Conservation (phyloP, 805 yeast genomes). For the Clavispora phyllophila region DNA sequence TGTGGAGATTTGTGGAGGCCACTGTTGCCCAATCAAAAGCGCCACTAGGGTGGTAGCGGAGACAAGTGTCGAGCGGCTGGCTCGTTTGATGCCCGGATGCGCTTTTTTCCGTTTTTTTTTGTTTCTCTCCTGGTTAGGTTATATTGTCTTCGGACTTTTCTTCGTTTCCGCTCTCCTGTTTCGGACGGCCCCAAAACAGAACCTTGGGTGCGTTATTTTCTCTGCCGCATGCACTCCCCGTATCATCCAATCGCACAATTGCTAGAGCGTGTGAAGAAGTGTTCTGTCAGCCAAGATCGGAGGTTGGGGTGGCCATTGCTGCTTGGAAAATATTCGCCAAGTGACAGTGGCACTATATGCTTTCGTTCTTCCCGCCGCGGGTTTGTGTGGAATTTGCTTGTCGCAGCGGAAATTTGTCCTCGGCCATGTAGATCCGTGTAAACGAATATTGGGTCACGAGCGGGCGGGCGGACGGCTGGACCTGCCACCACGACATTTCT, state of each 20-base stretch:
- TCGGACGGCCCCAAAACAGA: background rate
- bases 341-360: no score
- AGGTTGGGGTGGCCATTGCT: no score
- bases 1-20: background rate
- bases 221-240: background rate
- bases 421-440: no score
- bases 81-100: background rate
- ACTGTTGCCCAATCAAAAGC: background rate
- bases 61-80: background rate
- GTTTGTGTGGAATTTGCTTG: no score
- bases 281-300: background rate
- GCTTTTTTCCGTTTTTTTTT: constrained; percentile 13
- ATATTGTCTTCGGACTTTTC: background rate
- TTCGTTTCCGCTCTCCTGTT: background rate
- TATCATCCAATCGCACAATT: background rate
- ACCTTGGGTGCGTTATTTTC: background rate
- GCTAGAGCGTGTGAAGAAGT: background rate
- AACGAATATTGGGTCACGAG: background rate
- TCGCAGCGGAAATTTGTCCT: no score
- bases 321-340: no score
- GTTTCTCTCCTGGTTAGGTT: constrained; percentile 4
- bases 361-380: no score
- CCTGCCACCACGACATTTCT: background rate
- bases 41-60: no score
- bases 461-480: background rate